Evolutionary conservation across 2,329 filamentous ascomycete genomes (phyloP), one percentile per base, ranked within the genome.

Genomic region (Alternaria solani): DNA sequence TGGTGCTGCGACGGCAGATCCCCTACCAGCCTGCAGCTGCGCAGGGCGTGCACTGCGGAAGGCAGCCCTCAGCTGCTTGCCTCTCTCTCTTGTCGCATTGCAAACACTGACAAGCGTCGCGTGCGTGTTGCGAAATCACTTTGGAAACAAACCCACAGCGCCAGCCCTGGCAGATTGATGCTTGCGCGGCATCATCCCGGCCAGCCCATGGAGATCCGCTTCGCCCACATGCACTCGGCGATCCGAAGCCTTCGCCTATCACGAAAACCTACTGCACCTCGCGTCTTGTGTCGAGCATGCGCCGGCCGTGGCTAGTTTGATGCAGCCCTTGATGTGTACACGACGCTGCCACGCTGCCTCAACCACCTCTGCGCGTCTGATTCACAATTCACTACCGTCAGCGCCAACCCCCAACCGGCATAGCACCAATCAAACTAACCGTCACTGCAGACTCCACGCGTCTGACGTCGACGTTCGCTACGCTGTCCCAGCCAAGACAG

Each of bases 391-490:
- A 55, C 56, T 20, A 47, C 38, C 44, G 58, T 55, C 66, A 64
- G 62, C 64, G 61, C 63, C 39, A 54, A 44, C 39, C 54, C 38
- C 23, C 44, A 23, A 48, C 26, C 14, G 49, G 39, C 18, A 44
- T 55, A 60, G 52, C 25, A 26, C 52, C 41, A 47, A 41, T 26
- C 18, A 36, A 34, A 49, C 52, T 55, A 59, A 34, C 44, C 53
- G 47, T 59, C 56, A 51, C 57, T 41, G 61, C 59, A 65, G 56
- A 23, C 61, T 66, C 64, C 62, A 64, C 62, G 65, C 63, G 62
- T 68, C 65, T 72, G 69, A 71, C 68, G 69, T 72, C 59, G 65
- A 54, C 60, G 66, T 59, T 66, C 66, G 67, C 55, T 46, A 65
- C 57, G 53, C 48, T 23, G 20, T 23, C 20, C 61, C 51, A 48